A percentile compares a stretch with the other conserved stretches of the same genome.
These are phyloP conservation scores for Ananas comosus DNA, from an alignment of 176 grass and related monocot genomes.

Conservation along the genomic window DNA sequence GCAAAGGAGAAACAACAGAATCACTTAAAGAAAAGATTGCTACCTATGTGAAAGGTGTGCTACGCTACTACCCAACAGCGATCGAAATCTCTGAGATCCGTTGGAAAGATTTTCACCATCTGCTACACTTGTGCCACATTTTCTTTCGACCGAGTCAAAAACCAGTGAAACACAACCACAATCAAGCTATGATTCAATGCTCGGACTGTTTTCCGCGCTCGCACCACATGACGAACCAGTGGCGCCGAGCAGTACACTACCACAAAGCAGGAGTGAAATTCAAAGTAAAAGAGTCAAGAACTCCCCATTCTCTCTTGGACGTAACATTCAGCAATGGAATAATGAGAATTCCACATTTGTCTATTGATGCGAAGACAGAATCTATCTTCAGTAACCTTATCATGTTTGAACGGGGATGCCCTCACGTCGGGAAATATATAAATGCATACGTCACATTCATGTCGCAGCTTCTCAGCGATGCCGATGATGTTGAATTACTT, in stretches of 20 bases:
- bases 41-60: too few relatives aligned
- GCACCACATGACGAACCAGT: not conserved
- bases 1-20: too few relatives aligned
- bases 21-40: too few relatives aligned
- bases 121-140: too few relatives aligned
- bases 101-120: too few relatives aligned
- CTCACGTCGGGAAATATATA: not conserved
- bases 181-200: too few relatives aligned
- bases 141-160: too few relatives aligned
- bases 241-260: conserved; percentile 6
- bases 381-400: not conserved
- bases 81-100: too few relatives aligned
- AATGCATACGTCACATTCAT: conserved; percentile 6
- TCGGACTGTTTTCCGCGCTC: too few relatives aligned
- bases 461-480: not conserved
- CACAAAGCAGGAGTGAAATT: not conserved
- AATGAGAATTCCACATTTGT: conserved; percentile 5
- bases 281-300: conserved; percentile 7
- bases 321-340: conserved; percentile 14
- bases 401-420: not conserved
- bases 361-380: not conserved
- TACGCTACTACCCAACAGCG: too few relatives aligned
- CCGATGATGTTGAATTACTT: not conserved
- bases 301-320: conserved; percentile 22
- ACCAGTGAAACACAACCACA: too few relatives aligned